A percentile compares a stretch with the other conserved stretches of the same genome.
Conservation (phyloP, 768 basidiomycete species). For the Naganishia kalamii region DNA sequence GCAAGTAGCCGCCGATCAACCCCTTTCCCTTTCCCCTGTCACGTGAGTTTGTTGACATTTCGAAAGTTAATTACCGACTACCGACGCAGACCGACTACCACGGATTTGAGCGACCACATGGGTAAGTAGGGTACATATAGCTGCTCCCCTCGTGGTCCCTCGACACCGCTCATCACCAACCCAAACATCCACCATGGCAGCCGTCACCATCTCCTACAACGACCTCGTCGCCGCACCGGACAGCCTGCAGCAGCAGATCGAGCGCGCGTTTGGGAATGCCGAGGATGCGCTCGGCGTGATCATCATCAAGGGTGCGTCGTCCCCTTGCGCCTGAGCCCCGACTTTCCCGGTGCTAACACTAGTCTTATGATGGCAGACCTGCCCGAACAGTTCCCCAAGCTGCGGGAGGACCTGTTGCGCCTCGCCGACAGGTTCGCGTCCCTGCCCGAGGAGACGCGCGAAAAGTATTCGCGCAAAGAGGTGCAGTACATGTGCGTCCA, state of each 20-base stretch:
- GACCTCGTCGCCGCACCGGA: constrained; percentile 23
- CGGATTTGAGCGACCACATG: no score
- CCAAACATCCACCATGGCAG: constrained; percentile 15
- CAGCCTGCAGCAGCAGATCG: constrained; percentile 22
- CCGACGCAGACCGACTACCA: no score
- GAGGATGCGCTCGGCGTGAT: constrained; percentile 41
- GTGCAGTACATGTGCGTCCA: constrained; percentile 69
- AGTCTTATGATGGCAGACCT: constrained; percentile 58
- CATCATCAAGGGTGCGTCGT: constrained; percentile 33
- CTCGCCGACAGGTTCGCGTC: constrained; percentile 70
- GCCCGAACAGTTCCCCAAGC: constrained; percentile 58
- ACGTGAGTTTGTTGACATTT: no score
- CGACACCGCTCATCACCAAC: background rate
- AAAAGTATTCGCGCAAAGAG: constrained; percentile 65
- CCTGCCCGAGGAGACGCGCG: constrained; percentile 60
- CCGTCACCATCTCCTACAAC: constrained; percentile 27
- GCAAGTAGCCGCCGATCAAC: no score
- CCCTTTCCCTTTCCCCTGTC: no score
- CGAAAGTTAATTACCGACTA: no score
- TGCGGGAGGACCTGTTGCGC: constrained; percentile 67
- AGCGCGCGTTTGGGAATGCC: constrained; percentile 37
- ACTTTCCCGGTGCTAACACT: background rate
- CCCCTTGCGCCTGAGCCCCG: background rate
- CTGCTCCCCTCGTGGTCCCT: background rate
- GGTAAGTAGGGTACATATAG: no score